Percentiles rank a stretch among this genome's conserved stretches.
Evolutionary conservation across 495 filamentous ascomycete species (phyloP).

Genomic region (Lichina pygmaea): DNA sequence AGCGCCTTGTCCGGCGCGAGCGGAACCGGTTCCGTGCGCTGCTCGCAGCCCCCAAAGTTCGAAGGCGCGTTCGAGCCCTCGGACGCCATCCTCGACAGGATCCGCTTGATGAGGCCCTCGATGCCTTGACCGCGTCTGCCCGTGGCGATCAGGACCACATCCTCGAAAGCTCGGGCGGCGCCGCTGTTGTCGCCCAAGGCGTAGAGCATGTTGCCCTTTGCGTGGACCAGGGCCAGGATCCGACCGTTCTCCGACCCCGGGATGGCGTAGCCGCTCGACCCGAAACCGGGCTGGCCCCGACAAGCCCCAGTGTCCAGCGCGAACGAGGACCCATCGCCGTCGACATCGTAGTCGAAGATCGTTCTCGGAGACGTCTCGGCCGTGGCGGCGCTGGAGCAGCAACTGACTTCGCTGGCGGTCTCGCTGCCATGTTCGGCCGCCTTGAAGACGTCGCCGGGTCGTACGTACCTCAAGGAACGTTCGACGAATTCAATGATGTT

Average conservation of each 20-base stretch:
- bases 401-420: conserved; percentile 24
- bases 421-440: conserved; percentile 27
- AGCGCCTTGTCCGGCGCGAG: conserved; percentile 65
- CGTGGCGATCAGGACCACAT: conserved; percentile 71
- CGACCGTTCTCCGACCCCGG: conserved; percentile 77
- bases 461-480: conserved; percentile 30
- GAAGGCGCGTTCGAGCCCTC: conserved; percentile 8
- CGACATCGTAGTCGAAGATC: conserved; percentile 29
- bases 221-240: conserved; percentile 76
- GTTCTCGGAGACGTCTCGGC: conserved; percentile 25
- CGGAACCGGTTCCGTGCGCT: conserved; percentile 34
- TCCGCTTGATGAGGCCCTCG: conserved; percentile 51
- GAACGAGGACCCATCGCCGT: conserved; percentile 11
- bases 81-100: conserved; percentile 39
- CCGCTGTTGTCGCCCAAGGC: conserved; percentile 58
- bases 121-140: conserved; percentile 49
- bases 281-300: conserved; percentile 24
- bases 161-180: conserved; percentile 80
- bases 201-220: conserved; percentile 97
- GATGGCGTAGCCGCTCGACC: conserved; percentile 65
- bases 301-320: background rate
- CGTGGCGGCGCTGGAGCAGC: conserved; percentile 20
- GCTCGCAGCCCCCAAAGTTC: background rate
- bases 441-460: conserved; percentile 20
- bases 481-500: conserved; percentile 82